Base-by-base conservation (phyloP, 768 basidiomycete species). In the Lactarius pseudohatsudake region DNA sequence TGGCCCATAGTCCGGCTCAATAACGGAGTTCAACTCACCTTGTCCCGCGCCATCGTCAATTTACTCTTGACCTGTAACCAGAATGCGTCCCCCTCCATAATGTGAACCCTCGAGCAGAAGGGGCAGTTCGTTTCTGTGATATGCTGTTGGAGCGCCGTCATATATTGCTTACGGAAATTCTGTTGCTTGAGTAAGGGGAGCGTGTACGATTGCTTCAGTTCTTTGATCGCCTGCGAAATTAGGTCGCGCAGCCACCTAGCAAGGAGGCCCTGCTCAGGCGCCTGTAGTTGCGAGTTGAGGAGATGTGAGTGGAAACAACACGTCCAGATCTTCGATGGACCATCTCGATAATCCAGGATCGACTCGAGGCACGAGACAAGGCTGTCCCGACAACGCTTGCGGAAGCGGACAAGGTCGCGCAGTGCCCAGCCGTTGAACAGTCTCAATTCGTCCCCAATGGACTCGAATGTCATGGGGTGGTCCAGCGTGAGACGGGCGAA, bases 301-400 rank as follows among this genome's bases (percentile, higher is more conserved):
- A 22, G 28, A 18, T 41, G 41, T 28, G 38, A 30, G 26, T n/a
- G 38, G 53, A n/a, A 28, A 18, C 61, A 60, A 47, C 41, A 20
- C 20, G 28, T 45, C 61, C 61, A 62, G 62, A 63, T 57, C n/a
- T 45, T 57, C 43, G 62, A 57, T 7, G 56, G 41, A 3, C 32
- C 62, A 13, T 45, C 62, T 3, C 30, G 18, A 22, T 45, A 36
- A 15, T 64, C 34, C 9, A 64, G 40, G 18, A 62, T 18, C 10
- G 61, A 40, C 26, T 50, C 47, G 32, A 61, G 60, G 32, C 43
- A 61, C n/a, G n/a, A 34, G 22, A 61, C 60, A 26, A 61, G 9
- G 34, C 60, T 61, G 41, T 62, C 53, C 26, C 61, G 61, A 32
- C 61, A 62, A 18, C 54, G 54, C 30, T 54, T 62, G 54, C 61